These are phyloP conservation scores for Themeda triandra DNA, from an alignment of 176 grass and related monocot genomes.

Conservation along the genomic window DNA sequence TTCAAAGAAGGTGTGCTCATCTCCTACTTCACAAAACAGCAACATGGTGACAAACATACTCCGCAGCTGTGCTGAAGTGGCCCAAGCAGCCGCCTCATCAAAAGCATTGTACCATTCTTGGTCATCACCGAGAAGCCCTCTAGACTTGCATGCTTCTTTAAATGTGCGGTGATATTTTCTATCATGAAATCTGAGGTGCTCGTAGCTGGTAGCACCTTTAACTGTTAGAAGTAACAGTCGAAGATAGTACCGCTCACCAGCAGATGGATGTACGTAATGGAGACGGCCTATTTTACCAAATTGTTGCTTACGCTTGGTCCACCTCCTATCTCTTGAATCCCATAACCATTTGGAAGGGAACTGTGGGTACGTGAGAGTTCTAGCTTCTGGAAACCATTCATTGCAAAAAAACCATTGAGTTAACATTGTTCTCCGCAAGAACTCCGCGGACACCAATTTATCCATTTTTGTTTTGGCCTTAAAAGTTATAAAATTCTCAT, in stretches of 20 bases:
- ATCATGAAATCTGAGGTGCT: neutral
- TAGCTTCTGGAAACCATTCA: neutral
- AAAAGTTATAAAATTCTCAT: too few species aligned
- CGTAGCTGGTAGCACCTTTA: neutral
- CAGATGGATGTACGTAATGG: neutral
- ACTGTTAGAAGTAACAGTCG: neutral
- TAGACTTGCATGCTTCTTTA: neutral
- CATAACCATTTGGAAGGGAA: neutral
- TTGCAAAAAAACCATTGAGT: neutral
- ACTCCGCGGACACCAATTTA: rapidly evolving
- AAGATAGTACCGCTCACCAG: neutral
- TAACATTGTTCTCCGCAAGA: neutral
- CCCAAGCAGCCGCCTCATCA: neutral
- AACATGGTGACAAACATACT: neutral
- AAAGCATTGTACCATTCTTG: neutral
- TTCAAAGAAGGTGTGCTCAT: too few species aligned
- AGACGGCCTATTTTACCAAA: neutral
- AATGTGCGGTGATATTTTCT: rapidly evolving
- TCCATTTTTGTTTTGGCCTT: neutral
- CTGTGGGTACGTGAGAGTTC: rapidly evolving
- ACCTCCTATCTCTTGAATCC: neutral
- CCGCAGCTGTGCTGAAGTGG: neutral
- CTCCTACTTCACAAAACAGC: neutral
- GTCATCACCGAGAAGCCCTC: neutral
- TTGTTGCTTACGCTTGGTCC: too few species aligned